These are phyloP conservation scores for Citrullus mucosospermus DNA, from an alignment of 306 rosid species.

Conservation along the genomic window DNA sequence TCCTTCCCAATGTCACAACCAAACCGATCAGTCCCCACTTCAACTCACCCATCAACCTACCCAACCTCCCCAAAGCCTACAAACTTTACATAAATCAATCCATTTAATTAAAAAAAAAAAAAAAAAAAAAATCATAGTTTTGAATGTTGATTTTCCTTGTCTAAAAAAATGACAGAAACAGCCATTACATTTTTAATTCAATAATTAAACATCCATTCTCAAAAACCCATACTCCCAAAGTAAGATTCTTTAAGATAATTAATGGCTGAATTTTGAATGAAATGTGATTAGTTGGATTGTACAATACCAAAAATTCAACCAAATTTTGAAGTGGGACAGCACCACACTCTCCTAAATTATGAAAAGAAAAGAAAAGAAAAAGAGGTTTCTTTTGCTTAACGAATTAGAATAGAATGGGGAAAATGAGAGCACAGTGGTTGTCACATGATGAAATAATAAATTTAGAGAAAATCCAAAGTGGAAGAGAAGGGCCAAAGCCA, in stretches of 20 bases:
- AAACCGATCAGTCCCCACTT: neutral
- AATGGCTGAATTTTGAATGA: neutral
- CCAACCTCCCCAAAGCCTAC: neutral
- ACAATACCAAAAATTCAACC: neutral
- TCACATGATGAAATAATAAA: constrained; percentile 8
- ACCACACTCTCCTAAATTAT: neutral
- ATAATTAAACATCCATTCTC: neutral
- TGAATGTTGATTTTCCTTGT: too few relatives aligned
- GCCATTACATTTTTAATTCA: neutral
- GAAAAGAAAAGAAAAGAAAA: neutral
- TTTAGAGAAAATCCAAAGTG: neutral
- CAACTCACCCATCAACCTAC: neutral
- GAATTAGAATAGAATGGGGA: neutral
- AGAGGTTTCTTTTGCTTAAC: constrained; percentile 13
- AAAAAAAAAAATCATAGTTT: neutral
- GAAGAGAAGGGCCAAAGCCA: neutral
- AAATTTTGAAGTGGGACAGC: neutral
- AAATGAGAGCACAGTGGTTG: neutral
- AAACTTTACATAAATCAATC: neutral
- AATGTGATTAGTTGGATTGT: neutral
- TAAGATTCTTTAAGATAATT: neutral
- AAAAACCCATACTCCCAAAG: neutral
- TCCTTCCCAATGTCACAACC: neutral
- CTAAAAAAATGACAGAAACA: too few relatives aligned
- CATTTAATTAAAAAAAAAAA: too few relatives aligned